Evolutionary conservation across 495 filamentous ascomycete species (phyloP), one percentile per base, ranked within the genome.

Genomic region (Annulohypoxylon bovei): DNA sequence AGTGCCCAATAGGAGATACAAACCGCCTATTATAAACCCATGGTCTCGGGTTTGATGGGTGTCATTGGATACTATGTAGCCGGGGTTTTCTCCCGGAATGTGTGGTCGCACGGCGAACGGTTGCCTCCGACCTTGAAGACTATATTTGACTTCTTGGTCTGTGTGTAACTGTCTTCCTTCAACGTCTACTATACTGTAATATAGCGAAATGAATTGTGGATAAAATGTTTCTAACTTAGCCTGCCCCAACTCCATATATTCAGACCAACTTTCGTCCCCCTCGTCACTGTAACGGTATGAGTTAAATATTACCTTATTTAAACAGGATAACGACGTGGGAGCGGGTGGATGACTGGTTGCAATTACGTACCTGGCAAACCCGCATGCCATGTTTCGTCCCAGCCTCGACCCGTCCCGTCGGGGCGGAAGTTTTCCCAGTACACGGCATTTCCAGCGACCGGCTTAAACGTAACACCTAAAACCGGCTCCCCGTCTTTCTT

Each of bases 371-470:
- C 69, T 55, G 82, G 81, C 40, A 85, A 64, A 1, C 82, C 82
- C 42, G 81, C 81, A 67, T 85, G 82, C 80, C 82, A 84, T n/a
- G 79, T 78, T 72, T 85, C 80, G 12, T 81, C 77, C 66, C 75
- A 82, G 3, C 81, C 82, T 58, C 78, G 71, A 2, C 80, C 81
- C 0, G 80, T 79, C 1, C 80, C 78, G 42, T 84, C 82, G 11
- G 81, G 69, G 33, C 76, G 76, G 71, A 85, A 84, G 62, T 85
- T 84, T 73, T 84, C 82, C 82, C 82, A 85, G 49, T 79, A 84
- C 16, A 85, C 82, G 14, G 82, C 82, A 67, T 85, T 85, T 2
- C 82, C 82, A 3, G 82, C 72, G 3, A 79, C 33, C 0, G 75
- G 77, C 70, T 75, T 81, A 65, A 85, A 85, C 1, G 75, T 75